Conservation (phyloP, 2,329 filamentous ascomycete species). For the Diaporthe citrichinensis region DNA sequence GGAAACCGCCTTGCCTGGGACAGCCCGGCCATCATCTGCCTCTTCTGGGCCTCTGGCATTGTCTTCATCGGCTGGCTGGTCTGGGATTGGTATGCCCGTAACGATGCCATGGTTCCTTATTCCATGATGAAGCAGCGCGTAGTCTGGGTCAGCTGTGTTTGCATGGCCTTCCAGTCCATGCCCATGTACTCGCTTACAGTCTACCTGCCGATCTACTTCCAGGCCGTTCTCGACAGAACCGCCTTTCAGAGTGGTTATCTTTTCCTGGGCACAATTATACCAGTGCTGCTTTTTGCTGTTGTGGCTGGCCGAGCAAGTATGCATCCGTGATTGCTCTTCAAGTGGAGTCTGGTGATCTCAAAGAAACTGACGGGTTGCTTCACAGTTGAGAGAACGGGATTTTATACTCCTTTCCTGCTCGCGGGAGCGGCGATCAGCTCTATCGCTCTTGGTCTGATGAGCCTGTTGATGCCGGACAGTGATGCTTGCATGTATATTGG, state of each 20-base stretch:
- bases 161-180: not conserved
- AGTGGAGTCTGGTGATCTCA: not conserved
- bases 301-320: not conserved
- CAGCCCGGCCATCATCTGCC: not conserved
- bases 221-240: not conserved
- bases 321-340: not conserved
- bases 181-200: slow-evolving; percentile 1
- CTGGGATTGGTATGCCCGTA: not conserved
- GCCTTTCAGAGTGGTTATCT: not conserved
- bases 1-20: not conserved
- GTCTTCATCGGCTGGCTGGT: not conserved
- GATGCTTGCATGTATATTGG: not conserved
- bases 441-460: not conserved
- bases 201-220: not conserved
- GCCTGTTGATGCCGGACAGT: not conserved
- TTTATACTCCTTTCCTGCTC: not conserved
- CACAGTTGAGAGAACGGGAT: not conserved
- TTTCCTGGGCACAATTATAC: not conserved
- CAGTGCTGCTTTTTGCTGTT: not conserved
- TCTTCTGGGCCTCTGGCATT: not conserved
- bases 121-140: not conserved
- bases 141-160: not conserved
- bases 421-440: not conserved
- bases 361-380: not conserved
- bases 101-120: not conserved